Conservation (phyloP, 2,329 filamentous ascomycete species). For the Blastomyces parvus region DNA sequence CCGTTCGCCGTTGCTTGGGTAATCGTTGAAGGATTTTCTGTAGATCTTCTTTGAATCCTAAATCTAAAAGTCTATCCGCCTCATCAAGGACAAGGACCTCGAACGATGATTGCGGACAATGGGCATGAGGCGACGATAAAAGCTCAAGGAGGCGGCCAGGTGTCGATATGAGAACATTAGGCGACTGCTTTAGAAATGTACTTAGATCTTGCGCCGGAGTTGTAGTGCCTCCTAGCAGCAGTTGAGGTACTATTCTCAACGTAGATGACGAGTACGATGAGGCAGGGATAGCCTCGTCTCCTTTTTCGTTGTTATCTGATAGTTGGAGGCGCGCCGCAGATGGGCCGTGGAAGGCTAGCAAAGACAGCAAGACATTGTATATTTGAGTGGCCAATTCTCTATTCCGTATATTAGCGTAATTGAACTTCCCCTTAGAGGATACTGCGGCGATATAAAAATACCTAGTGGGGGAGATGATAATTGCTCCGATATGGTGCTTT, state of each 20-base stretch:
- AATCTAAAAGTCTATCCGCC: constrained; percentile 81
- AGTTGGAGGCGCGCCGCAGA: constrained; percentile 49
- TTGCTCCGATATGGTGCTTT: constrained; percentile 79
- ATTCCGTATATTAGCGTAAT: constrained; percentile 11
- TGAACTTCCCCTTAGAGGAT: not conserved
- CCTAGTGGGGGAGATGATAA: constrained; percentile 80
- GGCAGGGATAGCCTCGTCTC: constrained; percentile 18
- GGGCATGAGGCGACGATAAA: constrained; percentile 74
- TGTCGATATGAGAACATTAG: constrained; percentile 83
- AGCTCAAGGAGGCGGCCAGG: constrained; percentile 84
- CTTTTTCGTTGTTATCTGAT: constrained; percentile 31
- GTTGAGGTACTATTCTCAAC: constrained; percentile 64
- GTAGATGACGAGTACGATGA: constrained; percentile 39
- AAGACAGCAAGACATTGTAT: constrained; percentile 63
- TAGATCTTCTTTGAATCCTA: constrained; percentile 87
- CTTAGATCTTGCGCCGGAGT: constrained; percentile 79
- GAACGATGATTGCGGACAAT: constrained; percentile 79
- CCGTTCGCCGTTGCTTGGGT: constrained; percentile 87
- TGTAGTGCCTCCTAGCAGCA: constrained; percentile 69
- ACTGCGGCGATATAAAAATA: constrained; percentile 19
- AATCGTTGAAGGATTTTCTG: constrained; percentile 74
- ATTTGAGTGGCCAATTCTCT: constrained; percentile 90
- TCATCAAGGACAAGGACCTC: constrained; percentile 90
- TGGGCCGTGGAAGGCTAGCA: constrained; percentile 73
- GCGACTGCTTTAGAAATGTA: constrained; percentile 69